These are phyloP conservation scores for Smallanthus sonchifolius DNA, from an alignment of 129 eudicot genomes.

Conservation along the genomic window DNA sequence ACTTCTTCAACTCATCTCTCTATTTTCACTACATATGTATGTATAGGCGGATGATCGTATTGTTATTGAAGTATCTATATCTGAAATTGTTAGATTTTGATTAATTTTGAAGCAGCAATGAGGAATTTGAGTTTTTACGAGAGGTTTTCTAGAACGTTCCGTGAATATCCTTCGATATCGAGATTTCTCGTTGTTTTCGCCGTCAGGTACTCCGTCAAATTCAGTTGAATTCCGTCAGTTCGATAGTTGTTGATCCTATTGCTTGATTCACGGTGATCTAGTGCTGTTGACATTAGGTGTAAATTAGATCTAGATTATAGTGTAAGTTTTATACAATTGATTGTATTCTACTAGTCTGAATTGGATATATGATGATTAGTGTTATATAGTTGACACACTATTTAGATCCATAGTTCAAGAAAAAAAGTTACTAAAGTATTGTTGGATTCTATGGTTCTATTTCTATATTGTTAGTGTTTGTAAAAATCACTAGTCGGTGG, in stretches of 20 bases:
- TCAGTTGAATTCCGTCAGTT: background rate
- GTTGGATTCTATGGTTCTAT: too few relatives aligned
- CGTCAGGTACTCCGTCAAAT: slow-evolving; percentile 47
- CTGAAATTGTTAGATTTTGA: slow-evolving; percentile 20
- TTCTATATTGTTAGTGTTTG: background rate
- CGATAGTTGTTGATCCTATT: background rate
- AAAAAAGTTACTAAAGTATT: too few relatives aligned
- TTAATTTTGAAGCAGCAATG: slow-evolving; percentile 32
- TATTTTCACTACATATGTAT: background rate
- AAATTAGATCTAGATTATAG: background rate
- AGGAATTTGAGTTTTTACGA: slow-evolving; percentile 39
- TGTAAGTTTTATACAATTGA: too few relatives aligned
- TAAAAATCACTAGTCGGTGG: too few relatives aligned
- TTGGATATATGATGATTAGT: too few relatives aligned
- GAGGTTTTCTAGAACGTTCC: slow-evolving; percentile 55
- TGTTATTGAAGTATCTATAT: slow-evolving; percentile 19
- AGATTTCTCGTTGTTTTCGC: slow-evolving; percentile 67
- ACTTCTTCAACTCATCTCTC: slow-evolving; percentile 16
- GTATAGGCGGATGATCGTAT: background rate
- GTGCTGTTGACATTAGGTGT: background rate
- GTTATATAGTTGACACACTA: too few relatives aligned
- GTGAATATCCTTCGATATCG: slow-evolving; percentile 57
- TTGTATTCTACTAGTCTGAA: too few relatives aligned
- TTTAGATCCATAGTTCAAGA: too few relatives aligned
- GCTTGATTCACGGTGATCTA: background rate